Base-by-base conservation (phyloP, 495 filamentous ascomycete genomes). In the Neurospora africana region DNA sequence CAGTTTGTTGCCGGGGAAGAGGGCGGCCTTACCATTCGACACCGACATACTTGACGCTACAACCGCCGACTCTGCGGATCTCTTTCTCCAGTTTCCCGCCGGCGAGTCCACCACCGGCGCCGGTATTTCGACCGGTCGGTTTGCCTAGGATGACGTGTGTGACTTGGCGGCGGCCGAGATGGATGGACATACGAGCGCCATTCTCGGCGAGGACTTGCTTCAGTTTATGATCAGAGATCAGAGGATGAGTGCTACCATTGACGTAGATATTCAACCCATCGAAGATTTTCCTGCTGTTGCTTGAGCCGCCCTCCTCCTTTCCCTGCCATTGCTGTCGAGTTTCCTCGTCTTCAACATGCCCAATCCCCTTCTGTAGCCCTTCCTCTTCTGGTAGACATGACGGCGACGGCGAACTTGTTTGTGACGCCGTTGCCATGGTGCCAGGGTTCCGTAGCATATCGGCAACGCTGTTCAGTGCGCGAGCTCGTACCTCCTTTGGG, bases 131-230 rank as follows among this genome's bases (percentile, higher is more conserved):
- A 11, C 79, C 82, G 40, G 76, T 71, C n/a, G 89, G 87, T 68
- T 79, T 84, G 3, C 91, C 93, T 19, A 98, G 75, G 69, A 99
- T 91, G 72, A 98, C 90, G 80, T 99, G 95, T 11, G 94, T 96
- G 43, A 97, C 92, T 41, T 85, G 84, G 27, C 89, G 86, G 11
- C 93, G 87, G 6, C 88, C 89, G 21, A 97, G 86, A 70, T 86
- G 83, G 17, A 92, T 84, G 4, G 92, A 88, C 53, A 93, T 83
- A 39, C 77, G 82, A 0, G 88, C 95, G 33, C 95, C 95, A 76
- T 95, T 85, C 70, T 87, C 81, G 11, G 86, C 87, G 27, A 98
- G 84, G 37, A 97, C 83, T 43, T 88, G 89, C 81, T 95, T 97
- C 67, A 98, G 86, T 76, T 87, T 89, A 79, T 97, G 92, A 82